Evolutionary conservation across 306 rosid species (phyloP).

Genomic region (Corylus heterophylla): DNA sequence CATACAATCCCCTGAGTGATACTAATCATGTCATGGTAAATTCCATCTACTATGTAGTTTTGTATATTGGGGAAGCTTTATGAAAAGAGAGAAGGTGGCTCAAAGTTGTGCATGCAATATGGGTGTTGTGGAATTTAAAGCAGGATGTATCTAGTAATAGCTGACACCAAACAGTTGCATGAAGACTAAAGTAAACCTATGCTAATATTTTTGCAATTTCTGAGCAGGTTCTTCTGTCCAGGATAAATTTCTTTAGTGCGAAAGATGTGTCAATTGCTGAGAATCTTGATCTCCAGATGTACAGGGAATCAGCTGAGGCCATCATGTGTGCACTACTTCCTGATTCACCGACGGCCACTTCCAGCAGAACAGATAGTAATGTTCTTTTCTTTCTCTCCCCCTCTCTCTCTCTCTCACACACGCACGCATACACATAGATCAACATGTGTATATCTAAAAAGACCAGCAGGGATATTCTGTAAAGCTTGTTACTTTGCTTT

Average conservation of each 20-base stretch:
- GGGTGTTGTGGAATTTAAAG: not conserved
- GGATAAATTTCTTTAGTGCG: constrained; percentile 54
- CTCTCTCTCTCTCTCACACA: too few species aligned
- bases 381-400: constrained; percentile 6
- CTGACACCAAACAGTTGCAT: not conserved
- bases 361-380: constrained; percentile 61
- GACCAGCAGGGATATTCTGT: too few species aligned
- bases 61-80: not conserved
- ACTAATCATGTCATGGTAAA: not conserved
- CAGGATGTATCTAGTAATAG: not conserved
- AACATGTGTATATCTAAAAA: too few species aligned
- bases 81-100: not conserved
- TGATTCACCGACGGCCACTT: constrained; percentile 63
- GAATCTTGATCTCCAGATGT: constrained; percentile 65
- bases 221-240: constrained; percentile 65
- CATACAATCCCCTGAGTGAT: not conserved
- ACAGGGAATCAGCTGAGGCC: constrained; percentile 59
- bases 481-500: not conserved
- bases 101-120: not conserved
- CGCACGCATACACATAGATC: too few species aligned
- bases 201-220: constrained; percentile 22
- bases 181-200: not conserved
- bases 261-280: constrained; percentile 37
- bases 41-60: not conserved
- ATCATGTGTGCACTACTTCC: constrained; percentile 61